Conservation (phyloP, 306 rosid genomes). For the Hippophae gyantsensis region DNA sequence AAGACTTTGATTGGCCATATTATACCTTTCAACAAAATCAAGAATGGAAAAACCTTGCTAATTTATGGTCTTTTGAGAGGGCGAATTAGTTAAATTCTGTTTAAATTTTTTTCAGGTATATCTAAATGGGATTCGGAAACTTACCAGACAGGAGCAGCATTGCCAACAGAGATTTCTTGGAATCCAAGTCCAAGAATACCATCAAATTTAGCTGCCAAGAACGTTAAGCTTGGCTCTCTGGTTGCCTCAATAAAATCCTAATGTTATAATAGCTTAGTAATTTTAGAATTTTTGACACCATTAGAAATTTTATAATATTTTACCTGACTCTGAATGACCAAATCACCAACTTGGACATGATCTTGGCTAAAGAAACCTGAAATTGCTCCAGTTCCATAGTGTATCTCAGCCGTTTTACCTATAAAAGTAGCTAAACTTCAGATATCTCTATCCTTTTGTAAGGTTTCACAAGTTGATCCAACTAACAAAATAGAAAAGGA, state of each 20-base stretch:
- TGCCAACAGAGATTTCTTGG: conserved; percentile 37
- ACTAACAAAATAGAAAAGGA: no score
- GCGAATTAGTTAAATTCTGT: neutral
- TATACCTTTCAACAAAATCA: conserved; percentile 27
- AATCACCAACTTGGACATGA: conserved; percentile 36
- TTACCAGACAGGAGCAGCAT: conserved; percentile 44
- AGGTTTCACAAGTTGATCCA: neutral
- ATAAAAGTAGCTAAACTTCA: neutral
- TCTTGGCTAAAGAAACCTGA: conserved; percentile 43
- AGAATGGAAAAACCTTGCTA: conserved; percentile 1
- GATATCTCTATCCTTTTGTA: neutral
- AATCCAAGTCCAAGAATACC: conserved; percentile 43
- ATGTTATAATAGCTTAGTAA: neutral
- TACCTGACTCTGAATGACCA: conserved; percentile 39
- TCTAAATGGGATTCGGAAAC: conserved; percentile 1
- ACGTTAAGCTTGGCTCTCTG: conserved; percentile 39
- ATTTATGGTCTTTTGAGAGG: neutral
- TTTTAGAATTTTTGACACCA: conserved; percentile 6
- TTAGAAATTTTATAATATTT: conserved; percentile 3
- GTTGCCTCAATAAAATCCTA: conserved; percentile 56
- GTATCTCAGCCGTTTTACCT: conserved; percentile 41
- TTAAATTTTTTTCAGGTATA: neutral
- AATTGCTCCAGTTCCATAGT: conserved; percentile 49
- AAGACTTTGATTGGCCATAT: conserved; percentile 42
- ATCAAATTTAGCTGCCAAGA: conserved; percentile 38